Evolutionary conservation across 2,329 filamentous ascomycete genomes (phyloP), one percentile per base, ranked within the genome.

Genomic region (Diaporthe aspalathi): DNA sequence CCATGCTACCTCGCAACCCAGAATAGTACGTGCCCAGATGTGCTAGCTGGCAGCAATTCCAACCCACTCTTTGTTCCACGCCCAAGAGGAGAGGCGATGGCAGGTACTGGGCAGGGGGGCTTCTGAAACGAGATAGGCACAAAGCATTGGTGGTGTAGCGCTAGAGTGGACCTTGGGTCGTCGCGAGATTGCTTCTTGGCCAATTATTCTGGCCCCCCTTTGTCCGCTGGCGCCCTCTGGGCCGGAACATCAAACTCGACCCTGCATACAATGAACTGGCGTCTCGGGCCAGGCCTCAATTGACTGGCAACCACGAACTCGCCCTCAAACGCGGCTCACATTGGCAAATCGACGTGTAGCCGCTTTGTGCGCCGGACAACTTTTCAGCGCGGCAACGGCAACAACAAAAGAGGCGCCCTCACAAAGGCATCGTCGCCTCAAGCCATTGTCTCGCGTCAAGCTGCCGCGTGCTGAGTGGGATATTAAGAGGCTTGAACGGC

Each of bases 401-500:
- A 62, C n/a, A 17, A 60, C 22, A 35, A 45, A 16, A 43, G 20
- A 50, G 16, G 38, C 9, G 56, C 43, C 53, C 27, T 52, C 67
- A 68, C 53, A 68, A 68, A 52, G 67, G 2, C 54, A 50, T 43
- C 32, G 43, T 43, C 22, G 22, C 22, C 54, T 43, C n/a, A n/a
- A n/a, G n/a, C n/a, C n/a, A 60, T 60, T 60, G 56, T 60, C 38
- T 49, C 27, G 40, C 24, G 54, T 12, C 45, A 43, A 35, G 20
- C 27, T 29, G 20, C 52, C 40, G 32, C 67, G 35, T n/a, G 32
- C 32, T 9, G 8, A 16, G 22, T 35, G 43, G 14, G n/a, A 60
- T 68, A 60, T 68, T 60, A 60, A 68, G 67, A 53, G 47, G 22
- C 32, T 60, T 68, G 54, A 27, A 43, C 43, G 17, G 49, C 67